A percentile compares a stretch with the other conserved stretches of the same genome.
Conservation (phyloP, 225 moss, liverwort and hornwort species). For the Polytrichum formosum region DNA sequence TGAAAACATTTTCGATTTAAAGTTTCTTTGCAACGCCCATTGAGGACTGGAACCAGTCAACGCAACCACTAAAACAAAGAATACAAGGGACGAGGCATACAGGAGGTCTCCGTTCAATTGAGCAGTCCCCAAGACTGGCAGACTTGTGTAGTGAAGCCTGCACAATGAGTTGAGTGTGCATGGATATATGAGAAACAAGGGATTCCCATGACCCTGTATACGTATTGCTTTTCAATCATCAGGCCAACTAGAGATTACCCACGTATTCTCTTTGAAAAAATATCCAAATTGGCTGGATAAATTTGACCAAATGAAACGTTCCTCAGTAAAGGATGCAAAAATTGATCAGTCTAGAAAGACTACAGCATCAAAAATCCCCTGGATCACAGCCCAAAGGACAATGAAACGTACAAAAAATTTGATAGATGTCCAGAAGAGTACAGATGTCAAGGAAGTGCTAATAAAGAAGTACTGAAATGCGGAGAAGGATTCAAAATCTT, state of each 20-base stretch:
- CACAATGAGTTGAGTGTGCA: constrained; percentile 38
- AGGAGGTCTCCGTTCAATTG: constrained; percentile 35
- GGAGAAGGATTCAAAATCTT: too few species aligned
- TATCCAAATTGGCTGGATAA: background rate
- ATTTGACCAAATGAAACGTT: too few species aligned
- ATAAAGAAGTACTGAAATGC: too few species aligned
- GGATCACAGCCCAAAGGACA: too few species aligned
- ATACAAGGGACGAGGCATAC: constrained; percentile 43
- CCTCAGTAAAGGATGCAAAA: too few species aligned
- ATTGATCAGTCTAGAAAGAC: too few species aligned
- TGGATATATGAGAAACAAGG: background rate
- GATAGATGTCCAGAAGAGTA: too few species aligned
- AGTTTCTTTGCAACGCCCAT: constrained; percentile 23
- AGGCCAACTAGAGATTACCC: background rate
- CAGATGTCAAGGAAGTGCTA: too few species aligned
- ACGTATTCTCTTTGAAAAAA: background rate
- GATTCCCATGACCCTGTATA: background rate
- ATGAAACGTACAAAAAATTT: too few species aligned
- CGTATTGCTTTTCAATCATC: background rate
- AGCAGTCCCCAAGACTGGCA: constrained; percentile 59
- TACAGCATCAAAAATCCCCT: too few species aligned
- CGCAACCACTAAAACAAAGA: constrained; percentile 11
- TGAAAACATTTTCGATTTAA: background rate
- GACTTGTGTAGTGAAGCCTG: constrained; percentile 66
- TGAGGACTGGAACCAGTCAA: constrained; percentile 21